Base-by-base conservation (phyloP, 1,284 basidiomycete species). In the Cystobasidium sp. region DNA sequence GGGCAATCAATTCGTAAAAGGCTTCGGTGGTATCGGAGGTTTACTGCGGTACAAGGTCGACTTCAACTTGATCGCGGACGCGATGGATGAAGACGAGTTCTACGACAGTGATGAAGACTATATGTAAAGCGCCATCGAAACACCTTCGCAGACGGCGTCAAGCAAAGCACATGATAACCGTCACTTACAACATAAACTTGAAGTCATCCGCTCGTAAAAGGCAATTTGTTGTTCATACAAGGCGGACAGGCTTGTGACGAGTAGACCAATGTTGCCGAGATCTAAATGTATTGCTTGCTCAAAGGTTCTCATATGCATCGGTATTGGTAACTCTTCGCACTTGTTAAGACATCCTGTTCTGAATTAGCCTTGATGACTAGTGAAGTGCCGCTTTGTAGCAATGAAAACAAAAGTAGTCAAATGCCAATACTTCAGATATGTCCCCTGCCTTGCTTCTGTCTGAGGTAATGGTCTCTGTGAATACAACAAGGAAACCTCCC, bases 21-120 rank as follows among this genome's bases (percentile, higher is more conserved):
- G 96, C 65, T 99, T 99, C 81, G 96, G 96, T 85, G 96, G 96
- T 46, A 97, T 99, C 78, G 96, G 96, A 59, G 96, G 96, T 44
- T 86, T 98, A 75, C 85, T 97, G 76, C 88, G 94, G 55, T 97
- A 97, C 88, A 96, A 97, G 85, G 93, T 97, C 78, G 93, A 94
- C 84, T 93, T 97, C 84, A 87, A 87, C 77, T 91, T 91, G 65
- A 78, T 81, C 43, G 79, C 80, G n/a, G 81, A 81, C 31, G 76
- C 78, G 18, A 47, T 81, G 58, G 78, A 80, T 24, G 76, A 68
- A 12, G 72, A 68, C 65, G 72, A 73, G 70, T 73, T 73, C 70
- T 73, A 65, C 53, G 70, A 73, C 62, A 56, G 52, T 41, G 70
- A 73, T 41, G 70, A 73, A 49, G 70, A 73, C 22, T 73, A 64